Evolutionary conservation across 2,329 filamentous ascomycete genomes (phyloP), one percentile per base, ranked within the genome.

Genomic region (Phialemonium atrogriseum): DNA sequence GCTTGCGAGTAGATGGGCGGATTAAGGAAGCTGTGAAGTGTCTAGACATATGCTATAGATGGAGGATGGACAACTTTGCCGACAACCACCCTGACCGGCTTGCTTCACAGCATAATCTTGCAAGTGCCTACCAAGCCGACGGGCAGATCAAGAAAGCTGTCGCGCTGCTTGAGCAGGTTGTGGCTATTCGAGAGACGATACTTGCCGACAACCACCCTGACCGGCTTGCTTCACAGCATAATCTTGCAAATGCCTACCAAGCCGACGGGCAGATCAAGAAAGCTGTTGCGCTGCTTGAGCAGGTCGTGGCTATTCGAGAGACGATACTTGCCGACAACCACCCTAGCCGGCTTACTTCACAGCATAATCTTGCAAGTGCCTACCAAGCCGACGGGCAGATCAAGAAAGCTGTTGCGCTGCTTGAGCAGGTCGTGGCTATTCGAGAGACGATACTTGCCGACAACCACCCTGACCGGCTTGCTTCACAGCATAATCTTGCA

Each of bases 61-160:
- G 15, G 30, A 23, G 19, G 18, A 27, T 9, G 10, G 10, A 15
- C 10, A 26, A 22, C 12, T 12, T 33, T 2, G 11, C 20, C 6
- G 32, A 32, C 20, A 26, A 34, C 16, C 12, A 37, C 24, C 21
- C 19, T 2, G n/a, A 9, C 9, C 27, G 13, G 15, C 27, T 30
- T n/a, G 20, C 9, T 11, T 36, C 32, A 14, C 39, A 47, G 30
- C 35, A 47, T n/a, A 34, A 12, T 13, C 40, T 46, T n/a, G 44
- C 40, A 26, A 2, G 1, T 11, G 38, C 38, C 13, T 44, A 53
- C 30, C 9, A 16, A 7, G 25, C 18, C 12, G 37, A 50, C 26
- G 36, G 42, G 24, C 46, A 48, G 31, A 32, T 42, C 10, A 30
- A 41, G 27, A 30, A 47, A 20, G 45, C 47, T 15, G 25, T 44